Conservation (phyloP, 352 stramenopile genomes). For the Pythium periplocum region DNA sequence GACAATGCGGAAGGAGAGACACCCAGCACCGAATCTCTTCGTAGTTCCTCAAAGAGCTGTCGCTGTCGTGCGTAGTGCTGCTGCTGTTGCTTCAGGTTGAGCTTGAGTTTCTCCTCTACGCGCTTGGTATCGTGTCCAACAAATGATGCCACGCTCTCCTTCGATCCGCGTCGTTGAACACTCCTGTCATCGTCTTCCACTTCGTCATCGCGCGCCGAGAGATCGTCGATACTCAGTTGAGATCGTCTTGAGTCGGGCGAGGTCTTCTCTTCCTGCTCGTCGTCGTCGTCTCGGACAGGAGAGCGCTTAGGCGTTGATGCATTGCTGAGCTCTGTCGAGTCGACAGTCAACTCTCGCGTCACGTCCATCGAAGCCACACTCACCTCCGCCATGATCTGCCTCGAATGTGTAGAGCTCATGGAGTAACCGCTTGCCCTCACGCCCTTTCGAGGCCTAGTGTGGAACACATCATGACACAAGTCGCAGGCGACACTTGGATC, state of each 20-base stretch:
- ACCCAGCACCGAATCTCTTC: constrained; percentile 10
- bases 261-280: not conserved
- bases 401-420: too few species aligned
- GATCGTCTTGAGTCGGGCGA: constrained; percentile 17
- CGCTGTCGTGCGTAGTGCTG: constrained; percentile 56
- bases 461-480: too few species aligned
- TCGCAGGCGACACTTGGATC: too few species aligned
- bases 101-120: constrained; percentile 46
- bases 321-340: too few species aligned
- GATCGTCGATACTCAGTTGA: constrained; percentile 40
- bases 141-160: constrained; percentile 2
- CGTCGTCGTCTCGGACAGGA: not conserved
- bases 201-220: constrained; percentile 22
- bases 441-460: too few species aligned
- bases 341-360: too few species aligned
- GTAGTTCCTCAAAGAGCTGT: constrained; percentile 54
- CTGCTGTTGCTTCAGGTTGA: constrained; percentile 52
- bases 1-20: constrained; percentile 17
- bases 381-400: too few species aligned
- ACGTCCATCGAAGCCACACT: too few species aligned
- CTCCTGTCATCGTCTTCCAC: constrained; percentile 8
- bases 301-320: too few species aligned
- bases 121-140: constrained; percentile 19
- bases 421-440: too few species aligned
- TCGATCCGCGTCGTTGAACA: constrained; percentile 4